Evolutionary conservation across 2,329 filamentous ascomycete species (phyloP).

Genomic region (Fusarium concolor): DNA sequence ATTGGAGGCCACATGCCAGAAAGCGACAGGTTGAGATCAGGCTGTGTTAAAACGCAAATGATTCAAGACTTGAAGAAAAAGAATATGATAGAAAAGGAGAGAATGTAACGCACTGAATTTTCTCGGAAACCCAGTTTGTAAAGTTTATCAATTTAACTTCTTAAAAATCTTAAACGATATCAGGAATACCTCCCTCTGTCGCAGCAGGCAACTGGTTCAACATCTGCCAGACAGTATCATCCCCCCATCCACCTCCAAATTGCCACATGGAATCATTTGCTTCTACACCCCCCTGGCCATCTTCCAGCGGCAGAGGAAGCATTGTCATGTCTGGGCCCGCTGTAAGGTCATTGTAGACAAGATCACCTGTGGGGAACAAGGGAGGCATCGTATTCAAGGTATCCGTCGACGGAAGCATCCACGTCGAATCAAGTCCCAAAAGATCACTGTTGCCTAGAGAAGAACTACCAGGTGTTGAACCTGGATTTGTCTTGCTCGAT

Average conservation of each 20-base stretch:
- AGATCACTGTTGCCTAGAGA: slow-evolving; percentile 11
- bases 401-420: slow-evolving; percentile 58
- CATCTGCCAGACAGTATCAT: slow-evolving; percentile 67
- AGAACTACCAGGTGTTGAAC: slow-evolving; percentile 33
- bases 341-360: slow-evolving; percentile 67
- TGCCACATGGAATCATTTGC: slow-evolving; percentile 53
- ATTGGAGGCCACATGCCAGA: not conserved
- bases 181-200: slow-evolving; percentile 19
- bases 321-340: slow-evolving; percentile 52
- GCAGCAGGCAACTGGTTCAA: slow-evolving; percentile 61
- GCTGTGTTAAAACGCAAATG: not conserved
- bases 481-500: slow-evolving; percentile 3
- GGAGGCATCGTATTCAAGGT: slow-evolving; percentile 65
- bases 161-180: slow-evolving; percentile 1
- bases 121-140: not conserved
- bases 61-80: not conserved
- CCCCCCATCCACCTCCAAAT: slow-evolving; percentile 66
- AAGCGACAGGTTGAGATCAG: not conserved
- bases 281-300: slow-evolving; percentile 9
- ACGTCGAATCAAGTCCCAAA: slow-evolving; percentile 46
- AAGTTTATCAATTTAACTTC: not conserved
- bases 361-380: slow-evolving; percentile 67
- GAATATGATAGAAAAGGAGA: not conserved
- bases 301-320: slow-evolving; percentile 32
- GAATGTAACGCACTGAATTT: not conserved